Conservation (phyloP, 345 rosid species). For the Dovyalis caffra region DNA sequence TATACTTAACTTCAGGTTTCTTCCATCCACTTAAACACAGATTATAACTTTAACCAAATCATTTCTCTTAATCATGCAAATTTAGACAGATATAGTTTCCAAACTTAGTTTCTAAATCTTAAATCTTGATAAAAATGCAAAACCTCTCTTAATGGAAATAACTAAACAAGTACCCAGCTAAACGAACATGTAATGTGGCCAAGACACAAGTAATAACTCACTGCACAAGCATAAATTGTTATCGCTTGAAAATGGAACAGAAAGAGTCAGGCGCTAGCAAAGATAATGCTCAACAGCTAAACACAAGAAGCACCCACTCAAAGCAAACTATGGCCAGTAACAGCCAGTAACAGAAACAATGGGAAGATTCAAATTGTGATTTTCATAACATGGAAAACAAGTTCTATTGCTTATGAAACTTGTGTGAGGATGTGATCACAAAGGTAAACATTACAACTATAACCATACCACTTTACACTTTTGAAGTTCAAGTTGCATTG, state of each 20-base stretch:
- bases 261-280: too few relatives aligned
- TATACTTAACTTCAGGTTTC: neutral
- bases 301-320: neutral
- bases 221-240: neutral
- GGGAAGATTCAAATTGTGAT: neutral
- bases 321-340: neutral
- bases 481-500: constrained; percentile 39
- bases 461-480: constrained; percentile 49
- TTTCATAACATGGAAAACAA: neutral
- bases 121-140: neutral
- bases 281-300: neutral
- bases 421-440: neutral
- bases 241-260: neutral
- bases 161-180: neutral
- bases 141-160: neutral
- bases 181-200: neutral
- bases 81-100: neutral
- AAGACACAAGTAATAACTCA: neutral
- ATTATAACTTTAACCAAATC: neutral
- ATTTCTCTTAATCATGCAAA: neutral
- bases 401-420: neutral
- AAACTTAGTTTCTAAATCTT: constrained; percentile 3
- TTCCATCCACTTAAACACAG: too few relatives aligned
- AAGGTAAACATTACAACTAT: neutral
- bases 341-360: neutral